Base-by-base conservation (phyloP, 2,329 filamentous ascomycete species). In the Fusarium coffeatum region DNA sequence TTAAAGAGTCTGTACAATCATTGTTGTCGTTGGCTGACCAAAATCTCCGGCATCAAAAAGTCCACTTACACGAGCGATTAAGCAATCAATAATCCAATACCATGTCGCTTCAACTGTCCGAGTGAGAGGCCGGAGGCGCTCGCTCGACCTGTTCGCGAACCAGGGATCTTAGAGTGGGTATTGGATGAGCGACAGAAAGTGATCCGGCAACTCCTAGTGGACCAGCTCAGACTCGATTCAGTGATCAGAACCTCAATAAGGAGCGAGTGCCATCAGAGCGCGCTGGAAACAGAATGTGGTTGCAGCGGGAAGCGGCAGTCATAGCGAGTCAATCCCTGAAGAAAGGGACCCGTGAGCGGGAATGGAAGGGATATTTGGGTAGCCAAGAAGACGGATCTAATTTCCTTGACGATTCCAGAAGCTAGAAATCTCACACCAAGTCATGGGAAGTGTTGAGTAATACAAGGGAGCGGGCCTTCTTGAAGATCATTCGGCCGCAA, bases 41-140 rank as follows among this genome's bases (percentile, higher is more conserved):
- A 47, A 47, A 12, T 11, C 23, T 28, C n/a, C 25, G 23, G 11
- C 15, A 32, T 49, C 13, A 18, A 18, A 23, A 23, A 41, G 20
- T 40, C 54, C 43, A 56, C 53, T 56, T 41, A 32, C 46, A 53
- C 32, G 22, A 46, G 30, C 23, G 43, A 32, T 20, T 22, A 8
- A 55, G 22, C 20, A 22, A 55, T 59, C 16, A 43, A 12, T 5
- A 37, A 43, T 54, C 32, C 42, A 28, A 58, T 15, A 22, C 28
- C 47, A 34, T 34, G 37, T 32, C 23, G 5, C 30, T 42, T 32
- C 42, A 23, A 23, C 46, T 50, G 60, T 53, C 64, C 63, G 67
- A 66, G 47, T 32, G 63, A 64, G 63, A 64, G 54, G 56, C 62
- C 57, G 66, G 66, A 66, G 60, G 55, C 66, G 63, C 20, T 66